A percentile compares a stretch with the other conserved stretches of the same genome.
These are phyloP conservation scores for Saturnispora silvae DNA, from an alignment of 805 yeast species.

Conservation along the genomic window DNA sequence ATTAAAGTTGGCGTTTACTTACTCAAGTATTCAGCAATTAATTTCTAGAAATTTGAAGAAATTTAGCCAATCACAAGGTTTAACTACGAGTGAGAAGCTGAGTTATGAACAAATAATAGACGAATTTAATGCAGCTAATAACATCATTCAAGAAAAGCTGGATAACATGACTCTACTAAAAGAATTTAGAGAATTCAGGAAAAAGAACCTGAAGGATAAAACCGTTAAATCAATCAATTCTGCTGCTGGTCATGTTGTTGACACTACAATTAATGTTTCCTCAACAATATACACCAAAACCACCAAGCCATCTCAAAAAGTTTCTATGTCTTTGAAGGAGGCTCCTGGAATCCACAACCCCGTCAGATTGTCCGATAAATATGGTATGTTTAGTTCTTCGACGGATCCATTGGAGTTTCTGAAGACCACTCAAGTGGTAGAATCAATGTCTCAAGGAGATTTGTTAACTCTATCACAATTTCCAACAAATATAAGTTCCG, in stretches of 20 bases:
- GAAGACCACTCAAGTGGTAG: neutral
- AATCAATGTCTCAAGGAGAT: constrained; percentile 1
- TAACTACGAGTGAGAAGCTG: constrained; percentile 2
- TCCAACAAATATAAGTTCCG: neutral
- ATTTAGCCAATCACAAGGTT: constrained; percentile 26
- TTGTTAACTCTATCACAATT: constrained; percentile 1
- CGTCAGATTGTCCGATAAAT: constrained; percentile 23
- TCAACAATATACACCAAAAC: constrained; percentile 25
- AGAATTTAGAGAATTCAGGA: constrained; percentile 29
- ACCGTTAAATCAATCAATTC: constrained; percentile 18
- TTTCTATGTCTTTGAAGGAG: constrained; percentile 14
- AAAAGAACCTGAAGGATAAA: constrained; percentile 28
- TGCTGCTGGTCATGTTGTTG: constrained; percentile 21
- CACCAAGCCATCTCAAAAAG: constrained; percentile 22
- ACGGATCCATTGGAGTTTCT: constrained; percentile 22
- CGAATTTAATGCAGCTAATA: constrained; percentile 30
- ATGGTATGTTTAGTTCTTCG: constrained; percentile 25
- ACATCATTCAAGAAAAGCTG: constrained; percentile 28
- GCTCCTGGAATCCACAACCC: constrained; percentile 26
- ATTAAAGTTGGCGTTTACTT: constrained; percentile 29
- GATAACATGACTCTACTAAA: constrained; percentile 29
- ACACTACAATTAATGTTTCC: constrained; percentile 22
- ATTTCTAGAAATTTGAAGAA: constrained; percentile 24
- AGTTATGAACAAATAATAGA: constrained; percentile 27
- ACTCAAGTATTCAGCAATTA: constrained; percentile 26